phyloP scores from a whole-genome alignment of 352 stramenopile species.

The Pilasporangium apinafurcum region DNA sequence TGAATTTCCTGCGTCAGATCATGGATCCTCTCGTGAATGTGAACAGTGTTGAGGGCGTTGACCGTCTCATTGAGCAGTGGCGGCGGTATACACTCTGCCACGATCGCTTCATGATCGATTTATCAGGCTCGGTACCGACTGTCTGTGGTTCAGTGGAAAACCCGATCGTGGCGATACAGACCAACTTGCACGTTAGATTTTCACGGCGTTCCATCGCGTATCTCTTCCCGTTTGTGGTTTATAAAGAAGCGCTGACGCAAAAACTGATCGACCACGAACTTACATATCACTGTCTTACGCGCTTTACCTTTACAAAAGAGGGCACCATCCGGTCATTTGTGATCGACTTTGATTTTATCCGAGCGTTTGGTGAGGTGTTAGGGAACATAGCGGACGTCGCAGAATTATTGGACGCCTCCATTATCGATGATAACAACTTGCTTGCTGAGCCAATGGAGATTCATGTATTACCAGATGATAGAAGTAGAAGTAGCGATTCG shows the following conservation, averaged over 20 bases:
- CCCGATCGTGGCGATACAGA: slow-evolving; percentile 3
- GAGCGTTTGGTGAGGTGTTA: slow-evolving; percentile 1
- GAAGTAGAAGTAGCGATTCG: no score
- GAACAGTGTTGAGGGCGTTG: slow-evolving; percentile 6
- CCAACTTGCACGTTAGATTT: slow-evolving; percentile 1
- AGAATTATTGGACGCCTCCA: no score
- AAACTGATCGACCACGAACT: slow-evolving; percentile 4
- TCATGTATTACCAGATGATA: no score
- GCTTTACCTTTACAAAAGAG: slow-evolving; percentile 3
- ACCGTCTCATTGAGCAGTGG: slow-evolving; percentile 16
- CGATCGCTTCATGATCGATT: slow-evolving; percentile 1
- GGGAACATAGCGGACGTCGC: slow-evolving; percentile 3
- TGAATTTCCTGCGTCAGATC: slow-evolving; percentile 8
- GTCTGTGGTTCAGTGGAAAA: not conserved
- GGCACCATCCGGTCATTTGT: slow-evolving; percentile 4
- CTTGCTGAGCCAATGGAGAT: no score
- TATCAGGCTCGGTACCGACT: not conserved
- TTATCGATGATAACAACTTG: no score
- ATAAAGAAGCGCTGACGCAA: not conserved
- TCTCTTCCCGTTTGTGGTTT: slow-evolving; percentile 5
- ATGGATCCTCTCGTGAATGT: slow-evolving; percentile 6
- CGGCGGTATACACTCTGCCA: slow-evolving; percentile 12
- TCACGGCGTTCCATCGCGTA: slow-evolving; percentile 1
- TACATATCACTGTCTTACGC: slow-evolving; percentile 5
- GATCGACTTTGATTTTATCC: slow-evolving; percentile 14